Base-by-base conservation (phyloP, 352 stramenopile genomes). In the Pythium insidiosum region DNA sequence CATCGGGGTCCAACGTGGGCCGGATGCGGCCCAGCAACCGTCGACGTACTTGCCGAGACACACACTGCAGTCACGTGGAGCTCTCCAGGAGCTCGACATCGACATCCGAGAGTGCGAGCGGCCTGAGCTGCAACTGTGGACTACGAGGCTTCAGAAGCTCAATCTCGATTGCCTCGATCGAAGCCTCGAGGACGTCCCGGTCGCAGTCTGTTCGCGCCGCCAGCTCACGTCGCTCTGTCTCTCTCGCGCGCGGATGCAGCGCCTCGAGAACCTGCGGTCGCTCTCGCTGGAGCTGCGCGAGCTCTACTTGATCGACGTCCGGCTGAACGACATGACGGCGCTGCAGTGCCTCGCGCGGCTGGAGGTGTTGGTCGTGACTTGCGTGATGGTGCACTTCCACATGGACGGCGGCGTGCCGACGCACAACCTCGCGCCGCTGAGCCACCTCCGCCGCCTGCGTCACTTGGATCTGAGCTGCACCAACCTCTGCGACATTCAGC, bases 391-490 rank as follows among this genome's bases (percentile, higher is more conserved):
- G 6, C 24, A 34, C 40, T 7, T 9, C 4, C 6, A 37, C 15
- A 33, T 22, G 6, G 13, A 35, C 13, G 5, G 25, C 13, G 18
- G 25, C 15, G 38, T 26, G 10, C 40, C 40, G 24, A 37, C n/a
- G 28, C 13, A 15, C 15, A 26, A 47, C 18, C 16, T 47, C 13
- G 5, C 24, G 11, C 4, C 28, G 9, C 16, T 47, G n/a, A 18
- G 10, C 18, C 6, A 9, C 7, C 28, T 47, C 15, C 13, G 12
- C 25, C 35, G 37, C 24, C 24, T 47, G 9, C 15, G 11, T n/a
- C n/a, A 47, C 20, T 16, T 47, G 28, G 40, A 47, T 21, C 26
- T 47, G n/a, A 47, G 40, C 28, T 47, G 24, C 28, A 23, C 24
- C 24, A 36, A 20, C 10, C 4, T 47, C 40, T 7, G 19, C 13